Evolutionary conservation across 2,329 filamentous ascomycete species (phyloP).

Genomic region (Moelleriella libera): DNA sequence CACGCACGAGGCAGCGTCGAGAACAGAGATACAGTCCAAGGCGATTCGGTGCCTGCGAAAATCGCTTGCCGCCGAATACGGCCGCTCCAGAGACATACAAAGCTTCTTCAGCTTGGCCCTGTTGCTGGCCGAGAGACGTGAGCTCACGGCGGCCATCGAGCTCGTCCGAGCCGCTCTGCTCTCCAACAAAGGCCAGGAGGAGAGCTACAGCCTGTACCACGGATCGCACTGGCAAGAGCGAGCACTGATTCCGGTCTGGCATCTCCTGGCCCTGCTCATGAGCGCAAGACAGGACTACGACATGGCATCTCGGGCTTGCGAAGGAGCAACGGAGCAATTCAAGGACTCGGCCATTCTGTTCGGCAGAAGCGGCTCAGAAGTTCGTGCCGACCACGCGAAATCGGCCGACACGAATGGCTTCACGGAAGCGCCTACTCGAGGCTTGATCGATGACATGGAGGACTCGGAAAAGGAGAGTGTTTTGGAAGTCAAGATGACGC

Average conservation of each 20-base stretch:
- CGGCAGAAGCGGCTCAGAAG: conserved; percentile 41
- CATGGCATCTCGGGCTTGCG: conserved; percentile 69
- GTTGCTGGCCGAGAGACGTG: conserved; percentile 78
- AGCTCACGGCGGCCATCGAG: conserved; percentile 68
- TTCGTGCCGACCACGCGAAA: conserved; percentile 54
- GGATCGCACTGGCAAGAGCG: conserved; percentile 48
- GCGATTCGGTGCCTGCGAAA: conserved; percentile 64
- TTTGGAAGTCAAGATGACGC: conserved; percentile 92
- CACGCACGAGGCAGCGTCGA: conserved; percentile 59
- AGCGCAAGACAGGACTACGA: conserved; percentile 77
- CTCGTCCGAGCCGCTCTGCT: conserved; percentile 65
- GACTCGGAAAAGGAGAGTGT: conserved; percentile 73
- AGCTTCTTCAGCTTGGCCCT: conserved; percentile 69
- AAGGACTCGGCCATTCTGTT: conserved; percentile 57
- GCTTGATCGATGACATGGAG: conserved; percentile 67
- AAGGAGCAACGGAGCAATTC: conserved; percentile 85
- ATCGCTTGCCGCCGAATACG: conserved; percentile 53
- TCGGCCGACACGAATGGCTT: conserved; percentile 24
- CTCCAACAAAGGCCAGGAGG: conserved; percentile 34
- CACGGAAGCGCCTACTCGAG: conserved; percentile 16
- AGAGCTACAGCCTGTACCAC: conserved; percentile 26
- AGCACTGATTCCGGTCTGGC: conserved; percentile 69
- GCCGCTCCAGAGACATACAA: conserved; percentile 54
- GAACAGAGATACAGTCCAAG: conserved; percentile 61
- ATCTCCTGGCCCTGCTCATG: conserved; percentile 72